Evolutionary conservation across 2,329 filamentous ascomycete species (phyloP).

Genomic region (Cordyceps farinosa): DNA sequence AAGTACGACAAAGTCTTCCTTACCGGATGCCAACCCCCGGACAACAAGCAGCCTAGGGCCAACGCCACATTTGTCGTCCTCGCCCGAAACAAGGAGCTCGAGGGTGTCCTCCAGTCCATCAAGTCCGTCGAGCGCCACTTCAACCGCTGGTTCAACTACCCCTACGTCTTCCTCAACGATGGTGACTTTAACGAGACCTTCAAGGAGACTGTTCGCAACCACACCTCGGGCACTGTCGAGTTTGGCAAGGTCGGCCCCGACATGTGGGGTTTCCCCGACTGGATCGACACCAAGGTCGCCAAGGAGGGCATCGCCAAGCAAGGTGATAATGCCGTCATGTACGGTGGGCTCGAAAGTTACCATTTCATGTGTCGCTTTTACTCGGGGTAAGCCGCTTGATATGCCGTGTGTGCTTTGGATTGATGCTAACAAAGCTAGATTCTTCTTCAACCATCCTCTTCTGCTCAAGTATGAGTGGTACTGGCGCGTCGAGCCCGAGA

Average conservation of each 20-base stretch:
- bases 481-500: constrained; percentile 97
- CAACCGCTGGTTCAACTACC: constrained; percentile 98
- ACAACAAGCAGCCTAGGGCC: constrained; percentile 73
- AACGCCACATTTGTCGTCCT: constrained; percentile 96
- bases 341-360: constrained; percentile 97
- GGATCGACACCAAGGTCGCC: constrained; percentile 90
- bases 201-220: constrained; percentile 80
- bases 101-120: constrained; percentile 92
- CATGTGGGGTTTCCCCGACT: constrained; percentile 97
- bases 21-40: constrained; percentile 79
- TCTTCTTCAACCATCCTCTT: constrained; percentile 96
- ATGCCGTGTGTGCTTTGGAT: not conserved
- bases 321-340: constrained; percentile 97
- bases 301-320: constrained; percentile 96
- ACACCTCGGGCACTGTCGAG: constrained; percentile 83
- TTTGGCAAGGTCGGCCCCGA: constrained; percentile 88
- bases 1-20: constrained; percentile 96
- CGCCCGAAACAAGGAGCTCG: constrained; percentile 91
- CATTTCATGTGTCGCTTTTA: constrained; percentile 99
- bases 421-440: constrained; percentile 45
- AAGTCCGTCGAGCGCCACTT: constrained; percentile 98
- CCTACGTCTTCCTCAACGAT: constrained; percentile 97
- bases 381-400: constrained; percentile 65
- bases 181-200: constrained; percentile 95
- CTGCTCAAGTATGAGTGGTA: constrained; percentile 99